Base-by-base conservation (phyloP, 192 early-diverging fungal genomes). In the Entophlyctis luteolus region DNA sequence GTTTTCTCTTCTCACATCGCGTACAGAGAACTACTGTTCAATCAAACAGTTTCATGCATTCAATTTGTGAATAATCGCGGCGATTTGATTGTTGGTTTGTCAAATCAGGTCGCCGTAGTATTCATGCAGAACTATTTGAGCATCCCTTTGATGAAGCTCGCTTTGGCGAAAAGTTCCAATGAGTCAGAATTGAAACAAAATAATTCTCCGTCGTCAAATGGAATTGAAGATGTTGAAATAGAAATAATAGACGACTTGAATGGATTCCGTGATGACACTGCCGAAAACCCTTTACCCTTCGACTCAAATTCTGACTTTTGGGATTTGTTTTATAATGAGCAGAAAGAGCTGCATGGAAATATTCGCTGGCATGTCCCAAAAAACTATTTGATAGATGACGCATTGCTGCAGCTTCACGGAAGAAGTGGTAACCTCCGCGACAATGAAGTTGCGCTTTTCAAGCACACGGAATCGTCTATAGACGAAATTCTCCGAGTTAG, bases 221-320 rank as follows among this genome's bases (percentile, higher is more conserved):
- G 22, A 8, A n/a, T 47, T 27, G 47, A 69, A 18, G 48, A 42
- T 42, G 39, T 54, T 14, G 63, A 66, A 14, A 23, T 54, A 20
- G 59, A 69, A 20, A 22, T 22, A 10, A 47, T 50, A 25, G 12
- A 10, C 8, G 36, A 59, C 33, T 56, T 58, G 25, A 60, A 60
- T 28, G 63, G 63, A 8, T 78, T 56, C 37, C 22, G 50, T 3
- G 80, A 82, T 59, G 77, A 77, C 37, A 20, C 37, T 5, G 47
- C n/a, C 29, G 80, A 82, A 63, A 31, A 25, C 1, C 55, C 77
- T 1, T 45, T 42, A 12, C 35, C 65, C 0, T 82, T 82, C 70
- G 77, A 82, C 50, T 55, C 72, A 4, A 65, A 59, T 4, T 8
- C 69, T 1, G 80, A 82, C 58, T 82, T 82, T 67, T 82, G 77